Conservation (phyloP, 2,329 filamentous ascomycete species). For the Colletotrichum salicis region DNA sequence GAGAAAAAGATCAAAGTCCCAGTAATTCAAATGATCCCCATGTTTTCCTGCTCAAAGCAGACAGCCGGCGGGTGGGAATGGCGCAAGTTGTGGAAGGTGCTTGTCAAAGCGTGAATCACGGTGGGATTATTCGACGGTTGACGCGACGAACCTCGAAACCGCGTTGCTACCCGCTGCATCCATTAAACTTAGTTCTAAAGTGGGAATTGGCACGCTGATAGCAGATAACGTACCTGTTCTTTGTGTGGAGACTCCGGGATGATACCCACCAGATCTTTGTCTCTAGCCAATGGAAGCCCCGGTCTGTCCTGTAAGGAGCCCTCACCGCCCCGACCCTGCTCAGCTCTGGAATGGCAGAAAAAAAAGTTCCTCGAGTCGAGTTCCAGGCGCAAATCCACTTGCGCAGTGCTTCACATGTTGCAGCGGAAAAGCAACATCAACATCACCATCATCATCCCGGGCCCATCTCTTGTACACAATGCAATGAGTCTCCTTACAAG, state of each 20-base stretch:
- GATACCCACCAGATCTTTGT: not conserved
- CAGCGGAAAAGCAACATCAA: constrained; percentile 1
- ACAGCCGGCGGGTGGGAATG: not conserved
- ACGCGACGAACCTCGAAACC: constrained; percentile 31
- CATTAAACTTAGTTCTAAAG: constrained; percentile 1
- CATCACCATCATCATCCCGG: not conserved
- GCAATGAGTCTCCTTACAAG: constrained; percentile 36
- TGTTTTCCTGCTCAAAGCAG: not conserved
- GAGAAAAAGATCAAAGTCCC: no score
- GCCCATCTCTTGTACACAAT: constrained; percentile 18
- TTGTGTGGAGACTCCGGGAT: not conserved
- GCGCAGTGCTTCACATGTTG: not conserved
- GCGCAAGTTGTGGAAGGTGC: not conserved
- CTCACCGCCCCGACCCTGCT: constrained; percentile 28
- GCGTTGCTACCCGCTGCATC: constrained; percentile 6
- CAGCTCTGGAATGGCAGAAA: constrained; percentile 30
- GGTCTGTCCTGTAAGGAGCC: not conserved
- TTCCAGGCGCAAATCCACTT: not conserved
- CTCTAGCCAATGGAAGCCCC: not conserved
- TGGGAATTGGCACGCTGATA: not conserved
- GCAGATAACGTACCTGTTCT: constrained; percentile 9
- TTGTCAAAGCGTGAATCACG: not conserved
- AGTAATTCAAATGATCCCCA: not conserved
- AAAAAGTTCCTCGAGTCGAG: constrained; percentile 10
- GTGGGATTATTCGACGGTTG: not conserved